Evolutionary conservation across 2,329 filamentous ascomycete genomes (phyloP).

Genomic region (Neospermospora avenae): DNA sequence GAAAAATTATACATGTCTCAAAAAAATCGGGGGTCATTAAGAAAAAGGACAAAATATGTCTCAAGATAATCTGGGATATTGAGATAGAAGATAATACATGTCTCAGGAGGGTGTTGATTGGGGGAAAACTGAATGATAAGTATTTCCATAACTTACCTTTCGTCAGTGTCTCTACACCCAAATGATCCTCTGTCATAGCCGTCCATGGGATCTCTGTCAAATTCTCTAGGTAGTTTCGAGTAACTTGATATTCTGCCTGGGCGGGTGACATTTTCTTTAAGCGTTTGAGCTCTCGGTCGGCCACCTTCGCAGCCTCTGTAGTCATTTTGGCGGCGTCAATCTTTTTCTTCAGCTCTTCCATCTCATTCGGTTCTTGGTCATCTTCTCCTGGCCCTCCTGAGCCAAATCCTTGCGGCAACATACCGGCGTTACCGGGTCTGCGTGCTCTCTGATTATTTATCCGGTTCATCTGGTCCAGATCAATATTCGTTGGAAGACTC

Average conservation of each 20-base stretch:
- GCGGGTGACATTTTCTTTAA: slow-evolving; percentile 94
- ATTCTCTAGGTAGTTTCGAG: slow-evolving; percentile 89
- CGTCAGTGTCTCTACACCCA: slow-evolving; percentile 75
- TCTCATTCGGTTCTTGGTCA: slow-evolving; percentile 81
- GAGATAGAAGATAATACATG: no score
- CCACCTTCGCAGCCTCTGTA: slow-evolving; percentile 84
- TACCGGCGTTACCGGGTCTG: slow-evolving; percentile 27
- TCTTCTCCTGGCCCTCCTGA: slow-evolving; percentile 43
- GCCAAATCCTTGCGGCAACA: slow-evolving; percentile 25
- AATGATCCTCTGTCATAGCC: slow-evolving; percentile 76
- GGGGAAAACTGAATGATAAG: no score
- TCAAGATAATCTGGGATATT: no score
- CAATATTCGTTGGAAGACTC: slow-evolving; percentile 56
- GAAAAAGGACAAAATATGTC: no score
- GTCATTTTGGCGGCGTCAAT: slow-evolving; percentile 78
- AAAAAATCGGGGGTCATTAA: no score
- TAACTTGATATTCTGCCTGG: slow-evolving; percentile 94
- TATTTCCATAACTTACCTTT: slow-evolving; percentile 33
- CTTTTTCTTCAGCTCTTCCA: slow-evolving; percentile 88
- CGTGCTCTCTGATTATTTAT: slow-evolving; percentile 40
- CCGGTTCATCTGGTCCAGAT: slow-evolving; percentile 51
- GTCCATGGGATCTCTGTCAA: slow-evolving; percentile 93
- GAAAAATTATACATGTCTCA: no score
- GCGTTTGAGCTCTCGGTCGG: slow-evolving; percentile 81
- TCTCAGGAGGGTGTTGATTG: no score